phyloP scores from a whole-genome alignment of 257 asterid species.

The Ilex aquifolium region DNA sequence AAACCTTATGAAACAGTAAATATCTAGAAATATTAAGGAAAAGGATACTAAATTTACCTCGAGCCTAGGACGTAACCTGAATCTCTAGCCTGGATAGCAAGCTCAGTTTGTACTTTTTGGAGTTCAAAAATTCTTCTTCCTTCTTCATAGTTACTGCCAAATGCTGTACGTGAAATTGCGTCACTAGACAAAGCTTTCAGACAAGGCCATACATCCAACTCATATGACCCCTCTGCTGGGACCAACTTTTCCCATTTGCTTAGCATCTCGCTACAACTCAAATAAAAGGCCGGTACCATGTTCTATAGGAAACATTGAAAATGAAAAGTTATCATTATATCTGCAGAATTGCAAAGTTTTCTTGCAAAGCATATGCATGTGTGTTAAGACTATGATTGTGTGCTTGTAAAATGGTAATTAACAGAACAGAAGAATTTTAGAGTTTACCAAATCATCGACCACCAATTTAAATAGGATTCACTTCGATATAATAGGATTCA shows the following conservation, averaged over 20 bases:
- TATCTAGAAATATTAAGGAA: too few relatives aligned
- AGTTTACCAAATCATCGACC: too few relatives aligned
- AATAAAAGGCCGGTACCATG: conserved; percentile 4
- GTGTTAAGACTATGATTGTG: too few relatives aligned
- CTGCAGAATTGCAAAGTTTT: not conserved
- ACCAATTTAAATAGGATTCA: too few relatives aligned
- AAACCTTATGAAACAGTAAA: too few relatives aligned
- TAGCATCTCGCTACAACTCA: conserved; percentile 5
- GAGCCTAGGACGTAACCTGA: not conserved
- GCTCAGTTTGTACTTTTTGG: not conserved
- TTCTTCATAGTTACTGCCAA: conserved; percentile 15
- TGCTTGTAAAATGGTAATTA: too few relatives aligned
- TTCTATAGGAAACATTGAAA: not conserved
- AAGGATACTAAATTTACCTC: not conserved
- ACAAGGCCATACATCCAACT: conserved; percentile 11
- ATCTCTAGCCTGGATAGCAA: not conserved
- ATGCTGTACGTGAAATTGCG: conserved; percentile 7
- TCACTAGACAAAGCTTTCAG: not conserved
- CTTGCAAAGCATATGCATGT: too few relatives aligned
- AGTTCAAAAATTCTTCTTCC: conserved; percentile 10
- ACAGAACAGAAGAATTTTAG: too few relatives aligned
- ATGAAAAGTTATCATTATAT: not conserved
- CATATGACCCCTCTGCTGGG: not conserved
- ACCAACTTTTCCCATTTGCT: conserved; percentile 6
- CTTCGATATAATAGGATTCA: not conserved